A percentile compares a stretch with the other conserved stretches of the same genome.
phyloP scores from a whole-genome alignment of 1,284 basidiomycete species.

The Phlebopus sp. region DNA sequence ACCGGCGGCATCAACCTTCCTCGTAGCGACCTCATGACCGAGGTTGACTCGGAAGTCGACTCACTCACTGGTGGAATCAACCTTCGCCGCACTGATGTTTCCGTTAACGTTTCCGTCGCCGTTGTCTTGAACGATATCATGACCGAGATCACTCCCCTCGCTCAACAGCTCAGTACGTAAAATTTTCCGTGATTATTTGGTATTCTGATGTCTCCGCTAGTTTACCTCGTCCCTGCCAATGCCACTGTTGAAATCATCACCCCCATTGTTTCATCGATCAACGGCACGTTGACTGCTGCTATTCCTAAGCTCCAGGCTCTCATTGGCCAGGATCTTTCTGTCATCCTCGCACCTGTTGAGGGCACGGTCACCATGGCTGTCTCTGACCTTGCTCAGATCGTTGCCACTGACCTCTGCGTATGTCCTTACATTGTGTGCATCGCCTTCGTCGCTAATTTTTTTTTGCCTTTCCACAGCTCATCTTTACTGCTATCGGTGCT shows the following conservation, averaged over 20 bases:
- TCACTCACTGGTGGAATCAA: too few species aligned
- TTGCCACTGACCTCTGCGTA: conserved; percentile 29
- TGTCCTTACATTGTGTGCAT: conserved; percentile 8
- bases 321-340: conserved; percentile 26
- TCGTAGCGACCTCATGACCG: conserved; percentile 20
- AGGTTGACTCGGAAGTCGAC: too few species aligned
- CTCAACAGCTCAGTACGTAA: conserved; percentile 33
- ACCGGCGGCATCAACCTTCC: too few species aligned
- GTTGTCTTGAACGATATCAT: conserved; percentile 25
- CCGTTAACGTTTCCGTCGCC: too few species aligned
- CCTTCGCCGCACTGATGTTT: too few species aligned
- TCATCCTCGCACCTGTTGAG: conserved; percentile 34
- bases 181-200: neutral
- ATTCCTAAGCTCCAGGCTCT: conserved; percentile 34
- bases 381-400: conserved; percentile 27
- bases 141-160: conserved; percentile 25
- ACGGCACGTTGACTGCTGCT: conserved; percentile 29
- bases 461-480: conserved; percentile 20
- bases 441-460: neutral
- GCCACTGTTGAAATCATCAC: conserved; percentile 30
- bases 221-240: conserved; percentile 28
- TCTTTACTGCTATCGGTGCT: conserved; percentile 37
- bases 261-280: conserved; percentile 31
- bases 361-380: conserved; percentile 30
- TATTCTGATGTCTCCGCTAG: conserved; percentile 22